A percentile compares a stretch with the other conserved stretches of the same genome.
Conservation (phyloP, 140 eudicot genomes). For the Ambrosia hybrid region DNA sequence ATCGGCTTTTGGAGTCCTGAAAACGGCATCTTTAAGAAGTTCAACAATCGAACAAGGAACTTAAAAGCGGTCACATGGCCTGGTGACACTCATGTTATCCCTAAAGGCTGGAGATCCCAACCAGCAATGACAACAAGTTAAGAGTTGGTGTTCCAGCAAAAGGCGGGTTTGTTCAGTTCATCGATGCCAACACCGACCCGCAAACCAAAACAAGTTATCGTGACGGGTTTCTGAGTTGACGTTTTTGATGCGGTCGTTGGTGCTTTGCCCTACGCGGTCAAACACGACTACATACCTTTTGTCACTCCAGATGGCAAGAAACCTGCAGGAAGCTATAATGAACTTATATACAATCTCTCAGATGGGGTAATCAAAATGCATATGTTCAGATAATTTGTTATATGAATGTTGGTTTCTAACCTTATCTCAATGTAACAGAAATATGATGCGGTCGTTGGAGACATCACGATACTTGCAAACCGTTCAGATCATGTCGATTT, state of each 20-base stretch:
- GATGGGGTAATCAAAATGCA: constrained; percentile 26
- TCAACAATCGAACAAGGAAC: constrained; percentile 7
- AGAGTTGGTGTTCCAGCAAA: constrained; percentile 49
- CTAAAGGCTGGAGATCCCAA: constrained; percentile 56
- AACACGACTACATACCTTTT: constrained; percentile 40
- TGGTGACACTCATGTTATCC: constrained; percentile 31
- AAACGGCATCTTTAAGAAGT: constrained; percentile 31
- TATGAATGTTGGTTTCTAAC: neutral
- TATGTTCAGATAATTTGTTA: neutral
- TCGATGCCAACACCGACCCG: constrained; percentile 42
- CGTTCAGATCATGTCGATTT: constrained; percentile 41
- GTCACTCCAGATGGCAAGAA: constrained; percentile 8
- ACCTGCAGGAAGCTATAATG: constrained; percentile 41
- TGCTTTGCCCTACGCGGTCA: constrained; percentile 41
- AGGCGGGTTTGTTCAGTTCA: constrained; percentile 34
- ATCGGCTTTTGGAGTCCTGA: constrained; percentile 47
- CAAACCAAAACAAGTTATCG: constrained; percentile 21
- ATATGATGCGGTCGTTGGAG: constrained; percentile 52
- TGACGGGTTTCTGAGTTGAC: constrained; percentile 55
- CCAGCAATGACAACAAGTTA: constrained; percentile 32
- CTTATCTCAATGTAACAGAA: constrained; percentile 15
- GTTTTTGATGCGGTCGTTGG: constrained; percentile 48
- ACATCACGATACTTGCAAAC: constrained; percentile 40
- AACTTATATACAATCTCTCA: constrained; percentile 33
- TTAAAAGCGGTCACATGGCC: constrained; percentile 56